A percentile compares a stretch with the other conserved stretches of the same genome.
phyloP scores from a whole-genome alignment of 495 filamentous ascomycete genomes.

The Trichoderma parareesei region DNA sequence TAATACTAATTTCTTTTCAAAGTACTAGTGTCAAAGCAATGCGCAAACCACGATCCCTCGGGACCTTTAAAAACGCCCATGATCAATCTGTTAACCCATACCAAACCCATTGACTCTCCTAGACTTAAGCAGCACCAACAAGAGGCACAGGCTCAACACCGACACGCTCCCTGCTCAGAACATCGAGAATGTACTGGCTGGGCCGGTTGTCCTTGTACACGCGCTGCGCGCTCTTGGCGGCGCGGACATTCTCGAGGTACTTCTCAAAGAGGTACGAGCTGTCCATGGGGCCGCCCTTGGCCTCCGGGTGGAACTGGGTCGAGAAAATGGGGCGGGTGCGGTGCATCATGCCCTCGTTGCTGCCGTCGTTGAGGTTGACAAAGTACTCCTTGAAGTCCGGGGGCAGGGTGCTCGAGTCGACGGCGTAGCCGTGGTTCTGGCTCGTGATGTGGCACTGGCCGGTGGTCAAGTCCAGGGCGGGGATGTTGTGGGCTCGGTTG shows the following conservation, averaged over 20 bases:
- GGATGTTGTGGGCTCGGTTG: conserved; percentile 97
- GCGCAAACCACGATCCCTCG: too few relatives aligned
- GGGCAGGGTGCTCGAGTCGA: conserved; percentile 76
- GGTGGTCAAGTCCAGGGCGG: conserved; percentile 85
- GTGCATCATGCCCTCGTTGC: conserved; percentile 95
- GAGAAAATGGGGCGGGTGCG: conserved; percentile 93
- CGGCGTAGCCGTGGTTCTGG: conserved; percentile 98
- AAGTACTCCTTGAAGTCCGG: conserved; percentile 95
- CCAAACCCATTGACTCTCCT: background rate
- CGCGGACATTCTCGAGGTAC: conserved; percentile 81
- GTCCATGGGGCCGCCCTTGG: conserved; percentile 91
- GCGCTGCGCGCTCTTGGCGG: conserved; percentile 75
- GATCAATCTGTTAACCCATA: background rate
- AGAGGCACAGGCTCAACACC: conserved; percentile 66
- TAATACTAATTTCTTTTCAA: too few relatives aligned
- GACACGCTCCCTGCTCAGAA: conserved; percentile 87
- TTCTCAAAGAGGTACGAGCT: conserved; percentile 91
- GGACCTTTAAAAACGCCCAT: too few relatives aligned
- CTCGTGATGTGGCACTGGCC: conserved; percentile 97
- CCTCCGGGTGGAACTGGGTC: conserved; percentile 97
- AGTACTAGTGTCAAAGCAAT: too few relatives aligned
- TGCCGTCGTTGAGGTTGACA: conserved; percentile 90
- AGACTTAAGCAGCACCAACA: conserved; percentile 30
- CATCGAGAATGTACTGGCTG: conserved; percentile 77
- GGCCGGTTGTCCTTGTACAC: conserved; percentile 71